Evolutionary conservation across 2,329 filamentous ascomycete species (phyloP).

Genomic region (Periconia sp.): DNA sequence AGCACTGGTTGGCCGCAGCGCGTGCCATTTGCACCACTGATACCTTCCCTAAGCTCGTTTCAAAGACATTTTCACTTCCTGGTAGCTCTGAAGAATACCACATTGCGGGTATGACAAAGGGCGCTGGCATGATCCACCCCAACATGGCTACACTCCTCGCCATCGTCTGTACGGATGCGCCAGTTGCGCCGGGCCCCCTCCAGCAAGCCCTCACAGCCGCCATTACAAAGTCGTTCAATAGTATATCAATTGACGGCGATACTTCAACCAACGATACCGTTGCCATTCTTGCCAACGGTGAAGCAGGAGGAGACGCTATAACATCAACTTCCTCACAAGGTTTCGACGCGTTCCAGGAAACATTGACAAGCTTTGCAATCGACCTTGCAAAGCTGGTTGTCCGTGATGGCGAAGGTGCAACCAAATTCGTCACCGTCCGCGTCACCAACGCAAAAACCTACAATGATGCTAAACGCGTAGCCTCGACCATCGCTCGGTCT

Average conservation of each 20-base stretch:
- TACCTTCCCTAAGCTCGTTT: constrained; percentile 95
- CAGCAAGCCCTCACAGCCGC: constrained; percentile 74
- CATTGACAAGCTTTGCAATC: constrained; percentile 78
- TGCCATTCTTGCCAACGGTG: constrained; percentile 92
- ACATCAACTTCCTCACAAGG: constrained; percentile 62
- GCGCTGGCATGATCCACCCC: constrained; percentile 98
- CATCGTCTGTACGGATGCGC: constrained; percentile 89
- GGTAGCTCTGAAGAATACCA: constrained; percentile 79
- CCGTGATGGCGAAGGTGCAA: constrained; percentile 94
- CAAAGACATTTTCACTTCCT: constrained; percentile 81
- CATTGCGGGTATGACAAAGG: constrained; percentile 95
- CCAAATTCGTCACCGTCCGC: constrained; percentile 94
- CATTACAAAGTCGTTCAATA: constrained; percentile 88
- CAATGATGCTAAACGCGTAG: constrained; percentile 76
- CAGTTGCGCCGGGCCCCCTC: constrained; percentile 72
- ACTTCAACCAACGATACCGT: constrained; percentile 98
- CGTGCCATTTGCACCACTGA: constrained; percentile 97
- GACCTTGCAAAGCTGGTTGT: constrained; percentile 92
- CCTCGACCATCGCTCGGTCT: constrained; percentile 85
- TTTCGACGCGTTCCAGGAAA: constrained; percentile 71
- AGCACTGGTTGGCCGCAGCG: constrained; percentile 85
- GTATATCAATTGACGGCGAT: constrained; percentile 95
- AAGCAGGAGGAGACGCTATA: constrained; percentile 75
- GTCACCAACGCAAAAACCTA: constrained; percentile 76
- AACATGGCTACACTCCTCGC: constrained; percentile 98